phyloP scores from a whole-genome alignment of 306 rosid species.

The Glycyrrhiza uralensis region DNA sequence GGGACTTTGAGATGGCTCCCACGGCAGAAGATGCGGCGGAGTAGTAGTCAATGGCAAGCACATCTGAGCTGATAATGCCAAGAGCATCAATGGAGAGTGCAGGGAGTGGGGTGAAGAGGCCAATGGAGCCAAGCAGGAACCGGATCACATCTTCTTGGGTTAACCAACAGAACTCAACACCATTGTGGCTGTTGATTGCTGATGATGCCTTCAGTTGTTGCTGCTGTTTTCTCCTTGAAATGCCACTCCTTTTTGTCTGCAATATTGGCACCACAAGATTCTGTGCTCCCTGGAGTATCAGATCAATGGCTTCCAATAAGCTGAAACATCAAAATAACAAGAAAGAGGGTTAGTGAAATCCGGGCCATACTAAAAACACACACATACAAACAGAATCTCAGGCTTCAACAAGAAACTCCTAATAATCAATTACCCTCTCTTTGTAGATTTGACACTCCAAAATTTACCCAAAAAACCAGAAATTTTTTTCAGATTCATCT shows the following conservation, averaged over 20 bases:
- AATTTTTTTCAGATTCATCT: neutral
- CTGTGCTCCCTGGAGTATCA: slow-evolving; percentile 82
- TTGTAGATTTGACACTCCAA: neutral
- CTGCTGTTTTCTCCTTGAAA: slow-evolving; percentile 68
- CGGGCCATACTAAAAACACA: neutral
- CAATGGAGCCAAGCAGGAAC: slow-evolving; percentile 76
- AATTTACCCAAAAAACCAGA: neutral
- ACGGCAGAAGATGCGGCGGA: slow-evolving; percentile 78
- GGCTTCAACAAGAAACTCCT: neutral
- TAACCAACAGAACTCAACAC: slow-evolving; percentile 79
- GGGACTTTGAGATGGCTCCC: slow-evolving; percentile 55
- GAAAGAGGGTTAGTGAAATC: neutral
- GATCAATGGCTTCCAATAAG: slow-evolving; percentile 77
- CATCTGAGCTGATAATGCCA: slow-evolving; percentile 54
- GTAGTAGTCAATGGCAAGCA: slow-evolving; percentile 62
- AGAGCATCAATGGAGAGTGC: slow-evolving; percentile 63
- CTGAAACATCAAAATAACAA: slow-evolving; percentile 42
- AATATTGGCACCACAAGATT: slow-evolving; percentile 75
- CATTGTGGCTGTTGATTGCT: slow-evolving; percentile 43
- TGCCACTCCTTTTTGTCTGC: slow-evolving; percentile 38
- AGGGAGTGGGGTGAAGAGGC: slow-evolving; percentile 73
- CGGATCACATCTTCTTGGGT: slow-evolving; percentile 85
- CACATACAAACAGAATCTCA: neutral
- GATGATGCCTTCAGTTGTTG: slow-evolving; percentile 41
- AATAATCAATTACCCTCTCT: neutral